These are phyloP conservation scores for Xerocomus cyaneibrunnescens DNA, from an alignment of 1,284 basidiomycete species.

Conservation along the genomic window DNA sequence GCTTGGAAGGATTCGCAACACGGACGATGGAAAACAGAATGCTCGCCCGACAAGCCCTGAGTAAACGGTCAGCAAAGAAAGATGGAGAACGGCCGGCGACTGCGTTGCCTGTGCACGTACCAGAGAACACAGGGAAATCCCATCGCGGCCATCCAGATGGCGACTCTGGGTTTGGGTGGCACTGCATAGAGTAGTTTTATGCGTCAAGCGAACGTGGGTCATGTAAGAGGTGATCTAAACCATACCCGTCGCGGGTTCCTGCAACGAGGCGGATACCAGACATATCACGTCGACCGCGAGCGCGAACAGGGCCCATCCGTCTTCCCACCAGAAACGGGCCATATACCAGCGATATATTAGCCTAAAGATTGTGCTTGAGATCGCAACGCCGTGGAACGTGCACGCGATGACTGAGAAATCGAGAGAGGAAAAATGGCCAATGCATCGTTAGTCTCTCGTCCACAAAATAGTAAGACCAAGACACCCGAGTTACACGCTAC, in stretches of 20 bases:
- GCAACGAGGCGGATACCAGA: slow-evolving; percentile 10
- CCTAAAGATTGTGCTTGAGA: slow-evolving; percentile 25
- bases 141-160: slow-evolving; percentile 18
- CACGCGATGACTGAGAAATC: slow-evolving; percentile 10
- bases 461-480: background rate
- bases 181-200: background rate
- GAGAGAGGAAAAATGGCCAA: background rate
- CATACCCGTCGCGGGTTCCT: slow-evolving; percentile 9
- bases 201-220: background rate
- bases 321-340: slow-evolving; percentile 31
- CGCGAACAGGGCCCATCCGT: slow-evolving; percentile 25
- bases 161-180: background rate
- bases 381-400: slow-evolving; percentile 24
- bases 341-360: slow-evolving; percentile 23
- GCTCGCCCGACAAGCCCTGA: slow-evolving; percentile 27
- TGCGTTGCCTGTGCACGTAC: slow-evolving; percentile 5
- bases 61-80: background rate
- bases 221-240: background rate
- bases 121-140: slow-evolving; percentile 23
- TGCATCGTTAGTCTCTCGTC: background rate
- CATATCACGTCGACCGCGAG: slow-evolving; percentile 20
- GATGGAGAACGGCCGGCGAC: background rate
- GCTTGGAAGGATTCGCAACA: slow-evolving; percentile 12
- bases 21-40: slow-evolving; percentile 28
- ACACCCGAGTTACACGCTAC: too few relatives aligned